Evolutionary conservation across 441 rosid genomes (phyloP), one percentile per base, ranked within the genome.

Genomic region (Populus hybrid): DNA sequence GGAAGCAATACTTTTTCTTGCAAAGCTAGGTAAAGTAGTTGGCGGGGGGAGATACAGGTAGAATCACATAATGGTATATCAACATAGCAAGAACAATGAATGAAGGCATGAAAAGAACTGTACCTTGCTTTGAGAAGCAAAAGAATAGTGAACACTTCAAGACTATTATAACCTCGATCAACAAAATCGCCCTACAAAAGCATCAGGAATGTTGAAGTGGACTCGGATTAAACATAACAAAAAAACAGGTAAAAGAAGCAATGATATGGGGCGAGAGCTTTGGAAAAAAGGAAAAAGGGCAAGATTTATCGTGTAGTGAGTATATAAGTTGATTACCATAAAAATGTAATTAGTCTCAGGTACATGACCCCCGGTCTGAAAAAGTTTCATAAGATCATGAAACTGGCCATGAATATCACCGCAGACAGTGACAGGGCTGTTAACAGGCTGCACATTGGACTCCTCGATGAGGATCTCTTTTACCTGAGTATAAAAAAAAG

Each of bases 351-450:
- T 97, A 7, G 99, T 97, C 85, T 97, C 99, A 2, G 99, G 99
- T 23, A 97, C 99, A 79, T 94, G 98, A 77, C 99, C 99, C 21
- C 98, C 99, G 36, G 99, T 94, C 83, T 93, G 96, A 83, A 97
- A 97, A 86, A 94, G 98, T 85, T 97, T 97, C 93, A 97, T 97
- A 0, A 97, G 90, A 86, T 97, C 99, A 82, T 97, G 99, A 88
- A 94, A 97, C 87, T 97, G 99, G 63, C 99, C 99, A 82, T 97
- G 99, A 77, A 93, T 94, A 81, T 97, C 99, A 85, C 98, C 98
- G 79, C 98, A 97, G 63, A 97, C 98, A 8, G 98, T 97, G 72
- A 97, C 99, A 12, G 98, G 99, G 86, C 99, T 97, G 91, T 97
- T 97, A 36, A 97, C 97, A 70, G 99, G 99, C 80, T 97, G 99